Percentiles rank a stretch among this genome's conserved stretches.
Evolutionary conservation across 768 basidiomycete genomes (phyloP).

Genomic region (Boletus tomentosulus): DNA sequence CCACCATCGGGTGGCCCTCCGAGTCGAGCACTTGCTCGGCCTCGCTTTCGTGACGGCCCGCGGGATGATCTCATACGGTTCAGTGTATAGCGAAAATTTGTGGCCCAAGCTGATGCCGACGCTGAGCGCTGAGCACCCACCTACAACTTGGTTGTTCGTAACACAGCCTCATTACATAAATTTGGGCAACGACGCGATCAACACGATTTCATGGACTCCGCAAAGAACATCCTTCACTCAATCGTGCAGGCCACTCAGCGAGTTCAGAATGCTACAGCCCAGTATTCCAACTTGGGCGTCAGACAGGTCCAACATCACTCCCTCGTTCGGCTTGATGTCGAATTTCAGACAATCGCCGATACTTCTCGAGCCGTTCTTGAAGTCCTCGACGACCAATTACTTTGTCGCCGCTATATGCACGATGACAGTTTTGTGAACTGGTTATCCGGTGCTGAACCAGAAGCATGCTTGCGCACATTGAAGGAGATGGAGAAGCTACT

Average conservation of each 20-base stretch:
- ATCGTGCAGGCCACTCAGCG: neutral
- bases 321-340: conserved; percentile 1
- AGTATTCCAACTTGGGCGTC: neutral
- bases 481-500: conserved; percentile 1
- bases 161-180: neutral
- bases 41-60: conserved; percentile 8
- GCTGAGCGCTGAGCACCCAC: too few species aligned
- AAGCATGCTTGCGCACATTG: conserved; percentile 2
- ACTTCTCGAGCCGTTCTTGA: conserved; percentile 5
- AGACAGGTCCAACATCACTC: conserved; percentile 4
- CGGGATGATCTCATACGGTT: conserved; percentile 13
- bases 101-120: neutral
- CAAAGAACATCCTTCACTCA: neutral
- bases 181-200: too few species aligned
- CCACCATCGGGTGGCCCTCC: neutral
- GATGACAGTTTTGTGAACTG: conserved; percentile 4
- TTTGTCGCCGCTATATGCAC: neutral
- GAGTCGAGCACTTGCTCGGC: neutral
- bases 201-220: neutral
- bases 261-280: neutral
- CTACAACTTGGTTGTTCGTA: neutral
- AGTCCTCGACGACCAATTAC: neutral
- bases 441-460: conserved; percentile 2
- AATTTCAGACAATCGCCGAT: conserved; percentile 6
- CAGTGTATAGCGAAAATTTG: too few species aligned